Conservation (phyloP, 805 yeast species). For the Cyberlindnera samutprakarnensis region DNA sequence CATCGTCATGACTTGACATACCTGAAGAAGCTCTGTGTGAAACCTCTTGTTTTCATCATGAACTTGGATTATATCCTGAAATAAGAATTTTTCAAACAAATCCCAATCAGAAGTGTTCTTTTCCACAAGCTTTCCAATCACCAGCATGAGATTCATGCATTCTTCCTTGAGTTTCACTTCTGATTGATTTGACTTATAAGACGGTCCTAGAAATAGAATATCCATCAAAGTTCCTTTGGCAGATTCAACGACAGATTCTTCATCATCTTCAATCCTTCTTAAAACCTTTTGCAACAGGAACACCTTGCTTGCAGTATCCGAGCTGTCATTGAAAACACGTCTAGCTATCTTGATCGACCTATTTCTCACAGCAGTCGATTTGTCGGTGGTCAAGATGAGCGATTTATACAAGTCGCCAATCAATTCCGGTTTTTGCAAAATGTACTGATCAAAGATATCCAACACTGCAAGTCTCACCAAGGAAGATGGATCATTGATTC, state of each 20-base stretch:
- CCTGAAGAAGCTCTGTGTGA: constrained; percentile 12
- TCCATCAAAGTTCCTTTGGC: constrained; percentile 32
- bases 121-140: constrained; percentile 31
- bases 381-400: constrained; percentile 36
- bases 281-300: constrained; percentile 46
- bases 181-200: constrained; percentile 1
- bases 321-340: constrained; percentile 35
- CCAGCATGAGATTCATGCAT: constrained; percentile 6
- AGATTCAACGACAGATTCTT: constrained; percentile 40
- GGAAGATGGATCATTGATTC: constrained; percentile 56
- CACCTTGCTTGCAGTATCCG: constrained; percentile 25
- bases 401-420: constrained; percentile 40
- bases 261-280: constrained; percentile 61
- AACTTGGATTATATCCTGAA: constrained; percentile 32
- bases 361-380: constrained; percentile 57
- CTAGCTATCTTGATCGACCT: constrained; percentile 48
- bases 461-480: constrained; percentile 71
- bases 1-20: constrained; percentile 27
- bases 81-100: constrained; percentile 41
- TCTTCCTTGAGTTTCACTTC: background rate
- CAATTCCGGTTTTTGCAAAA: constrained; percentile 35
- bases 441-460: constrained; percentile 50
- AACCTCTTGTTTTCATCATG: constrained; percentile 15
- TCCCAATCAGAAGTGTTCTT: constrained; percentile 33
- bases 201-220: constrained; percentile 26